Base-by-base conservation (phyloP, 495 filamentous ascomycete genomes). In the Staphylotrichum tortipilum region DNA sequence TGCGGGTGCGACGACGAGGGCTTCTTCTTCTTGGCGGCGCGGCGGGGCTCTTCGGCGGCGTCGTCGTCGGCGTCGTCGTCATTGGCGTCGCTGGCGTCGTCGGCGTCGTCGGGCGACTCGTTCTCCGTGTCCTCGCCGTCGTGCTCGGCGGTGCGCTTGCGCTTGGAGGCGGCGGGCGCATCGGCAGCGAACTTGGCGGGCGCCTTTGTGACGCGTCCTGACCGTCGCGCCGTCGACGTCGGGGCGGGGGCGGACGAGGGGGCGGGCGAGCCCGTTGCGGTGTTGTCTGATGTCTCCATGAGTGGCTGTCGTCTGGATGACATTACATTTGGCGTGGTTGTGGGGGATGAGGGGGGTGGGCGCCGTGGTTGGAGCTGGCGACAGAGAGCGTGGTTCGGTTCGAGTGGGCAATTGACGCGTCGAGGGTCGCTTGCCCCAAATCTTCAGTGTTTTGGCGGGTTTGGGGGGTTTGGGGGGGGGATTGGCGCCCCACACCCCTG, bases 201-300 rank as follows among this genome's bases (percentile, higher is more conserved):
- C 52, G 78, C 81, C 55, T 83, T 86, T 53, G 81, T 78, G 68
- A 82, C 80, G 69, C 89, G 86, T 71, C 85, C 85, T 40, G 89
- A 94, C 60, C 86, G 86, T 64, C 89, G 81, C 57, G 65, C 64
- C 61, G 69, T 75, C 33, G 71, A 66, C 41, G 66, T 69, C n/a
- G n/a, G n/a, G n/a, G n/a, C n/a, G n/a, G n/a, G n/a, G n/a, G n/a
- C n/a, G n/a, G n/a, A n/a, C n/a, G n/a, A n/a, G 47, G 68, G 67
- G 43, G 65, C 63, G 55, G 72, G 70, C 28, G 75, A 74, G 53
- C 66, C 74, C 65, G 79, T 74, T 55, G 78, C 73, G 57, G 73
- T 73, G 58, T 72, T 76, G 44, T 80, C 75, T 56, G 78, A 75
- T 46, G 75, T 72, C 58, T 84, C 79, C 65, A 68, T 68, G 57